Base-by-base conservation (phyloP, 495 filamentous ascomycete species). In the Letharia columbiana region DNA sequence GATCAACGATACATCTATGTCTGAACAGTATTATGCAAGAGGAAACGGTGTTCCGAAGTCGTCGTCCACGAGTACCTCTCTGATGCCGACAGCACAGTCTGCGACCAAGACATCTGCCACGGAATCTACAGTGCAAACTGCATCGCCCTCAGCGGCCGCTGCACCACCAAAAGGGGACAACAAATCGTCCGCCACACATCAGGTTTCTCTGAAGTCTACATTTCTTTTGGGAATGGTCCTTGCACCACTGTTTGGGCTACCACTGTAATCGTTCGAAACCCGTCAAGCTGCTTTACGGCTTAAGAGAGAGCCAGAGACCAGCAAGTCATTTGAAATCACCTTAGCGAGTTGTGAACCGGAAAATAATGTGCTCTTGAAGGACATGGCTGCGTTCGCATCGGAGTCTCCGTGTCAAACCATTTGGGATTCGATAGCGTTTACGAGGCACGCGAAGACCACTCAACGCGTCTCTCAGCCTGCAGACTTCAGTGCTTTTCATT, bases 141-240 rank as follows among this genome's bases (percentile, higher is more conserved):
- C 40, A 42, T 60, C 60, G 54, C 31, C 64, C 17, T 60, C 67
- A 61, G 42, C 31, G 17, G 64, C 40, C 23, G 56, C 65, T 63
- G 23, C 61, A 18, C 35, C 63, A 41, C 42, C 50, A 60, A 42
- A 47, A 54, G 50, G 57, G 44, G 20, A 47, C 20, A 6, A 41
- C 37, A 57, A 18, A 12, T 66, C 65, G 17, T 56, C 64, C 20
- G 49, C 56, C 18, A 58, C 35, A 23, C 39, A 65, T 62, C 67
- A 63, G 9, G 12, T 66, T 45, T 61, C 61, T 40, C 56, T 67
- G 20, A 64, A 58, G 37, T 47, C 61, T 31, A 23, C 49, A 31
- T 54, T 67, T 45, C 49, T 70, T 17, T 44, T 67, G 18, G 68
- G 68, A 3, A 59, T 70, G 61, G n/a, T 70, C 33, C 31, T 67